These are phyloP conservation scores for Saccharum spontaneum DNA, from an alignment of 176 grass and related monocot genomes.

Conservation along the genomic window DNA sequence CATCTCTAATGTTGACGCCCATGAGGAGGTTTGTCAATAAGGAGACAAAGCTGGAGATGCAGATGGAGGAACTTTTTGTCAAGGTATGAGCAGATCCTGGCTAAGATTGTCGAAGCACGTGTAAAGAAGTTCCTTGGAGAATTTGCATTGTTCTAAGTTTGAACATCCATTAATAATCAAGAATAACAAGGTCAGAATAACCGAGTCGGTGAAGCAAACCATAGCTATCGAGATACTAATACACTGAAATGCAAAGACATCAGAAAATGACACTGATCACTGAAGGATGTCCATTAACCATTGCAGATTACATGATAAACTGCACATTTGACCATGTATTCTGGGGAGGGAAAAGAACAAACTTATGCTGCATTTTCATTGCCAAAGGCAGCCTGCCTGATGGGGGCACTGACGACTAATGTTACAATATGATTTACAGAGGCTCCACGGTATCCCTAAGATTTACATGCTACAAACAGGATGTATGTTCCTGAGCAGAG, in stretches of 20 bases:
- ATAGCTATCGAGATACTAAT: conserved; percentile 39
- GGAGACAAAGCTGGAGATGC: conserved; percentile 88
- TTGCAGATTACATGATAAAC: conserved; percentile 25
- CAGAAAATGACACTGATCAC: neutral
- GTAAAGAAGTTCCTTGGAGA: conserved; percentile 88
- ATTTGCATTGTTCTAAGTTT: conserved; percentile 55
- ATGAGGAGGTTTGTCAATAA: conserved; percentile 66
- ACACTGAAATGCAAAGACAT: neutral
- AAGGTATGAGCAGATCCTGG: conserved; percentile 75
- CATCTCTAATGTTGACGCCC: conserved; percentile 79
- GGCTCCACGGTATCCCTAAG: conserved; percentile 46
- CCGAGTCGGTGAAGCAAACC: conserved; percentile 88
- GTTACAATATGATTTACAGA: conserved; percentile 54
- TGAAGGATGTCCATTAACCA: neutral
- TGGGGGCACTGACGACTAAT: conserved; percentile 13
- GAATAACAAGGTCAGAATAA: conserved; percentile 78
- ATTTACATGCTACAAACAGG: conserved; percentile 64
- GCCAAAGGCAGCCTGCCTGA: conserved; percentile 20
- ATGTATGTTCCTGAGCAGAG: conserved; percentile 29
- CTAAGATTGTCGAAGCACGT: conserved; percentile 80
- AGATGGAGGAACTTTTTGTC: conserved; percentile 74
- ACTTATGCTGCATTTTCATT: conserved; percentile 16
- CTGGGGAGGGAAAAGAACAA: neutral
- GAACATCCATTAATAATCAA: conserved; percentile 78
- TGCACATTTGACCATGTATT: neutral